A percentile compares a stretch with the other conserved stretches of the same genome.
Evolutionary conservation across 75 land plant species (phyloP).

Genomic region (Cryptomeria japonica): DNA sequence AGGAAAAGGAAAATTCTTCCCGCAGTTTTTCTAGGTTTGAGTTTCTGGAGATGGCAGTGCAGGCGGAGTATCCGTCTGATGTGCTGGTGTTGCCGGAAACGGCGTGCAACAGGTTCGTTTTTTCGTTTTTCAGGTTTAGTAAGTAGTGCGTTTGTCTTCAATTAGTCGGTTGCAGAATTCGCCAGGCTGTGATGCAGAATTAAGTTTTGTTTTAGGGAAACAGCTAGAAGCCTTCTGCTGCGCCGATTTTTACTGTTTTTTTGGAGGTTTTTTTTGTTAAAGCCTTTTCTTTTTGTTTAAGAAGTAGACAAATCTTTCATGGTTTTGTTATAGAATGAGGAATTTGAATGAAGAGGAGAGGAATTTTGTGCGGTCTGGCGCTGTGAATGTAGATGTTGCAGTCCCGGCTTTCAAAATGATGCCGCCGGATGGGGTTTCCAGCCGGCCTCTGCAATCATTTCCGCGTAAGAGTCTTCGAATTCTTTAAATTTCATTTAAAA

Average conservation of each 20-base stretch:
- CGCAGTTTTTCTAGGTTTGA: not conserved
- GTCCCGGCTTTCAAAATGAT: not conserved
- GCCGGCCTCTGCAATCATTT: not conserved
- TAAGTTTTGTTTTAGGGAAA: constrained; percentile 4
- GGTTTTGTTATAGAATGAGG: constrained; percentile 1
- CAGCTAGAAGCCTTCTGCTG: not conserved
- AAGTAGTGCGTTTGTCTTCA: constrained; percentile 6
- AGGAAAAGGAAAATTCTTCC: not conserved
- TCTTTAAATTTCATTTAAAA: not conserved
- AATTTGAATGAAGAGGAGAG: not conserved
- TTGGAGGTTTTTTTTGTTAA: not conserved
- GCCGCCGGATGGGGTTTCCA: not conserved
- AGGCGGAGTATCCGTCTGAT: constrained; percentile 5
- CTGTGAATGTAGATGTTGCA: not conserved
- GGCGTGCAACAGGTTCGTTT: constrained; percentile 9
- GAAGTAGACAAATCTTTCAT: not conserved
- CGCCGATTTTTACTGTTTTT: not conserved
- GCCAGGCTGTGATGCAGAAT: constrained; percentile 12
- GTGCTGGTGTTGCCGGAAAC: constrained; percentile 7
- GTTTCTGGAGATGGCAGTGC: constrained; percentile 4
- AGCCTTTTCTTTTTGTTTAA: not conserved
- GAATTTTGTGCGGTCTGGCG: too few relatives aligned
- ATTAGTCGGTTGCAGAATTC: constrained; percentile 2
- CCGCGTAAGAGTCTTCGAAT: not conserved
- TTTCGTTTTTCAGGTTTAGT: constrained; percentile 2